phyloP scores from a whole-genome alignment of 1,139 yeast species.

The Pneumocystis carinii region DNA sequence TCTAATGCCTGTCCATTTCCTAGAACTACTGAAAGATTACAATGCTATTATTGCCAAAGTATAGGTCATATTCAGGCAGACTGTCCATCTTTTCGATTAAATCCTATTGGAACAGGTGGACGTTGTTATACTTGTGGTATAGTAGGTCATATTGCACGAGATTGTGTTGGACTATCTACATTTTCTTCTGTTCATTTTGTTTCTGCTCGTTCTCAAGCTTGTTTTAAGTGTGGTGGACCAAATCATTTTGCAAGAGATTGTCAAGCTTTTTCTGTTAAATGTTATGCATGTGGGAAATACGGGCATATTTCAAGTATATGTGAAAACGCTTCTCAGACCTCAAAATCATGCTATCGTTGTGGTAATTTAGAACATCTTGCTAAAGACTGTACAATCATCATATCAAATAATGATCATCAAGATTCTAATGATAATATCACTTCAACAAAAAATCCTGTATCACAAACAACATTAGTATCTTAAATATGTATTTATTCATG shows the following conservation, averaged over 20 bases:
- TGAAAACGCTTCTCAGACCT: not conserved
- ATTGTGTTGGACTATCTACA: conserved; percentile 45
- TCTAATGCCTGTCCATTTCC: conserved; percentile 75
- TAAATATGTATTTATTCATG: not conserved
- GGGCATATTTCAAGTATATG: not conserved
- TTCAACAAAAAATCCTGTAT: not conserved
- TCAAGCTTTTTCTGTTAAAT: conserved; percentile 24
- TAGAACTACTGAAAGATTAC: conserved; percentile 60
- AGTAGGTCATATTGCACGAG: conserved; percentile 60
- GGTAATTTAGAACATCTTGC: conserved; percentile 1
- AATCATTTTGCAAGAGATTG: conserved; percentile 89
- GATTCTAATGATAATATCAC: not conserved
- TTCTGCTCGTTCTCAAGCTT: conserved; percentile 36
- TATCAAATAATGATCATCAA: not conserved
- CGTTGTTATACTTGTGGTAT: conserved; percentile 43
- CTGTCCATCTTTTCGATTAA: conserved; percentile 32
- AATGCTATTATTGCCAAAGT: conserved; percentile 69
- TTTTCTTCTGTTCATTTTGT: not conserved
- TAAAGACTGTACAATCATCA: conserved; percentile 10
- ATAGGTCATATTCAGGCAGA: conserved; percentile 57
- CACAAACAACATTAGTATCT: not conserved
- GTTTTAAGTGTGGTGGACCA: conserved; percentile 82
- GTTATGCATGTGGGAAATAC: not conserved
- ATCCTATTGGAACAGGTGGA: conserved; percentile 18
- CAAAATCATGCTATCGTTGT: conserved; percentile 1